Percentiles rank a stretch among this genome's conserved stretches.
These are phyloP conservation scores for Boletellus deceptivus DNA, from an alignment of 1,284 basidiomycete species.

Conservation along the genomic window DNA sequence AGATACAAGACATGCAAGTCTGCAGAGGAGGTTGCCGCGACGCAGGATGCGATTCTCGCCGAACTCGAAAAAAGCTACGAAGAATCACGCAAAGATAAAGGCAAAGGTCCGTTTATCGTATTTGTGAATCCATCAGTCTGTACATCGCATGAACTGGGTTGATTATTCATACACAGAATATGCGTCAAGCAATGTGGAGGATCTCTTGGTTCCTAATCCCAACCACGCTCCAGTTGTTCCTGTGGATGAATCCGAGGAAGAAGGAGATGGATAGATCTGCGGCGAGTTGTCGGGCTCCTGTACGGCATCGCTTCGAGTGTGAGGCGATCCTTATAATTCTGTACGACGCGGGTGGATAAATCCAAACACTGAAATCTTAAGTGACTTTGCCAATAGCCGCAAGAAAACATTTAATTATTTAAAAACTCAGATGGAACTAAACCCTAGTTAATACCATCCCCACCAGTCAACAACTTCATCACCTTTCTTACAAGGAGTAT, in stretches of 20 bases:
- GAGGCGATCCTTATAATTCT: too few species aligned
- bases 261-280: not conserved
- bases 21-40: constrained; percentile 59
- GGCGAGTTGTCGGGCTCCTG: not conserved
- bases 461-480: too few species aligned
- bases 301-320: too few species aligned
- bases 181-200: constrained; percentile 18
- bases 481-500: too few species aligned
- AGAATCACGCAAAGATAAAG: constrained; percentile 21
- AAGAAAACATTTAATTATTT: too few species aligned
- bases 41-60: constrained; percentile 72
- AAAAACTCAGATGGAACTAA: too few species aligned
- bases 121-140: not conserved
- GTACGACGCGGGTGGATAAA: too few species aligned
- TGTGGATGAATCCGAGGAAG: constrained; percentile 15
- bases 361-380: too few species aligned
- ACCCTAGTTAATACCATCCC: too few species aligned
- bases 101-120: constrained; percentile 15
- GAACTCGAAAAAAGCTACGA: constrained; percentile 57
- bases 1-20: constrained; percentile 71
- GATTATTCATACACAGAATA: constrained; percentile 7
- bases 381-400: too few species aligned
- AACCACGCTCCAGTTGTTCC: constrained; percentile 17
- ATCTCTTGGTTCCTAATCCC: constrained; percentile 33
- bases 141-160: not conserved